These are phyloP conservation scores for Phaffomyces thermotolerans DNA, from an alignment of 805 yeast species.

Conservation along the genomic window DNA sequence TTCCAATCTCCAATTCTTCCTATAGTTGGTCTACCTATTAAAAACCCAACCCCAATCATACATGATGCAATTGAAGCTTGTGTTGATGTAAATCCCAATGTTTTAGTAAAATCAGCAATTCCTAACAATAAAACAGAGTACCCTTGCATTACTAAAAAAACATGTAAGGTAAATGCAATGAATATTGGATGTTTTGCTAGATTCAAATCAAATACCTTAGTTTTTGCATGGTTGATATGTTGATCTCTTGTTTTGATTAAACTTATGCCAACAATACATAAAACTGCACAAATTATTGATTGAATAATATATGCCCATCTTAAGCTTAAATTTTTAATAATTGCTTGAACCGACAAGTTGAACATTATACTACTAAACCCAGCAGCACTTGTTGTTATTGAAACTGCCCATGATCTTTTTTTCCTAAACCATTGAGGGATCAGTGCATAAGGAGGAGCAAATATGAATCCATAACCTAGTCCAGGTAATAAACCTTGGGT, in stretches of 20 bases:
- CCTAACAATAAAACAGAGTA: slow-evolving; percentile 54
- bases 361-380: slow-evolving; percentile 40
- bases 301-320: slow-evolving; percentile 32
- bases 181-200: slow-evolving; percentile 35
- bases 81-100: slow-evolving; percentile 47
- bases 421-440: slow-evolving; percentile 68
- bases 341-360: slow-evolving; percentile 29
- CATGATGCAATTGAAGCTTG: slow-evolving; percentile 56
- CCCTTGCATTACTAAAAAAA: slow-evolving; percentile 47
- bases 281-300: slow-evolving; percentile 30
- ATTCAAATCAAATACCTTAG: slow-evolving; percentile 33
- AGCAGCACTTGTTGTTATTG: slow-evolving; percentile 33
- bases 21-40: slow-evolving; percentile 47
- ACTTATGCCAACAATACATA: slow-evolving; percentile 27
- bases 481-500: slow-evolving; percentile 66
- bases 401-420: slow-evolving; percentile 43
- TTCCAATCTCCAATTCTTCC: slow-evolving; percentile 44
- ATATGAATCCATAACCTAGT: slow-evolving; percentile 41
- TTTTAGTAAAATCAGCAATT: slow-evolving; percentile 51
- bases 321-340: slow-evolving; percentile 26
- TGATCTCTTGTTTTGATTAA: slow-evolving; percentile 33
- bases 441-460: slow-evolving; percentile 50
- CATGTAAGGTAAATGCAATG: slow-evolving; percentile 34
- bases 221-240: slow-evolving; percentile 28
- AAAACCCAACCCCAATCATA: slow-evolving; percentile 51